Evolutionary conservation across 2,329 filamentous ascomycete species (phyloP).

Genomic region (Moelleriella libera): DNA sequence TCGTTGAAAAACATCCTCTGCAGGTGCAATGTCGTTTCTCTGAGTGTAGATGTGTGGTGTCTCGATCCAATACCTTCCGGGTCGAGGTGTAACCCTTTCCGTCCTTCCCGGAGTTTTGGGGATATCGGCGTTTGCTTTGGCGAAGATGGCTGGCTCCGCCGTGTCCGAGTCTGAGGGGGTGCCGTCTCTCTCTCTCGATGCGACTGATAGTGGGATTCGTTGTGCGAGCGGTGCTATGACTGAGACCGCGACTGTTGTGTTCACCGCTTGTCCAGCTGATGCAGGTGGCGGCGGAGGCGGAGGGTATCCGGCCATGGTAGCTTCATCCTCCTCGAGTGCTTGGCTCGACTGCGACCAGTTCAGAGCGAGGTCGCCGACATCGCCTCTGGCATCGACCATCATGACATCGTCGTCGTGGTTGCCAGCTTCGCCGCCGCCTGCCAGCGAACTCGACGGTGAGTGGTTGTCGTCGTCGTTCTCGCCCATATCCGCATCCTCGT

Average conservation of each 20-base stretch:
- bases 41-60: slow-evolving; percentile 58
- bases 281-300: slow-evolving; percentile 47
- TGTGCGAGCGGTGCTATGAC: no score
- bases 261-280: no score
- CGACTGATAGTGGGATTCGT: slow-evolving; percentile 15
- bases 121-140: slow-evolving; percentile 55
- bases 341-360: slow-evolving; percentile 45
- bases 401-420: slow-evolving; percentile 41
- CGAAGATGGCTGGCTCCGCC: slow-evolving; percentile 42
- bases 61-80: slow-evolving; percentile 75
- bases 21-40: slow-evolving; percentile 47
- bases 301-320: slow-evolving; percentile 63
- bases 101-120: slow-evolving; percentile 64
- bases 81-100: slow-evolving; percentile 36
- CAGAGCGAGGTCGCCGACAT: slow-evolving; percentile 30
- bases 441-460: slow-evolving; percentile 16
- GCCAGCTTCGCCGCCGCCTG: slow-evolving; percentile 23
- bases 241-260: no score
- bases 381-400: slow-evolving; percentile 38
- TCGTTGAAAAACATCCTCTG: slow-evolving; percentile 80
- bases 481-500: slow-evolving; percentile 33
- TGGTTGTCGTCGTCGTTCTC: slow-evolving; percentile 22
- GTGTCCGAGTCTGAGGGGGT: slow-evolving; percentile 64
- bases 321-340: slow-evolving; percentile 61
- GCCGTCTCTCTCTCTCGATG: slow-evolving; percentile 40